These are phyloP conservation scores for Fusarium phyllophilum DNA, from an alignment of 2,329 filamentous ascomycete genomes.

Conservation along the genomic window DNA sequence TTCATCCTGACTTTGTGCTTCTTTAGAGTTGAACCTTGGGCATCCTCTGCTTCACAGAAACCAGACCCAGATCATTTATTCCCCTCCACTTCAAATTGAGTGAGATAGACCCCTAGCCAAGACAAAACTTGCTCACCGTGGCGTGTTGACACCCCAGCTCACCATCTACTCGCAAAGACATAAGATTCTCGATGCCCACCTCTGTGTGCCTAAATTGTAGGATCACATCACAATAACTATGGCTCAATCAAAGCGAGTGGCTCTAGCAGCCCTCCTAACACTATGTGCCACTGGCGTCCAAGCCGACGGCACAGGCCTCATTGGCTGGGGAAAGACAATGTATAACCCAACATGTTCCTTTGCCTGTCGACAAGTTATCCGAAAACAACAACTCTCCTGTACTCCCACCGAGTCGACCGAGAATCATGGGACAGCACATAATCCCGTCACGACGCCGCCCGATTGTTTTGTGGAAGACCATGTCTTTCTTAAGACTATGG, in stretches of 20 bases:
- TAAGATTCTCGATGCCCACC: background rate
- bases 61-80: background rate
- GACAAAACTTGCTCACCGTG: slow-evolving; percentile 1
- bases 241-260: background rate
- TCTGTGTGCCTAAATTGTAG: background rate
- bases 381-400: slow-evolving; percentile 43
- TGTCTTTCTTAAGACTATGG: slow-evolving; percentile 48
- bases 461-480: slow-evolving; percentile 45
- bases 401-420: slow-evolving; percentile 39
- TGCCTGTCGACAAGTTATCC: slow-evolving; percentile 47
- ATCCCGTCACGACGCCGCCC: slow-evolving; percentile 34
- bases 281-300: background rate
- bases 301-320: slow-evolving; percentile 44
- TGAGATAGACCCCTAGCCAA: background rate
- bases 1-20: background rate
- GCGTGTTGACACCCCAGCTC: background rate
- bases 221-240: background rate
- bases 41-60: background rate
- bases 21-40: background rate
- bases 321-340: slow-evolving; percentile 51
- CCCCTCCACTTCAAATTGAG: background rate
- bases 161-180: background rate
- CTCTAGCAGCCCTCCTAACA: background rate
- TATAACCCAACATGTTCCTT: slow-evolving; percentile 49
- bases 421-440: slow-evolving; percentile 41